phyloP scores from a whole-genome alignment of 306 rosid genomes.

The Fragaria ananassa region DNA sequence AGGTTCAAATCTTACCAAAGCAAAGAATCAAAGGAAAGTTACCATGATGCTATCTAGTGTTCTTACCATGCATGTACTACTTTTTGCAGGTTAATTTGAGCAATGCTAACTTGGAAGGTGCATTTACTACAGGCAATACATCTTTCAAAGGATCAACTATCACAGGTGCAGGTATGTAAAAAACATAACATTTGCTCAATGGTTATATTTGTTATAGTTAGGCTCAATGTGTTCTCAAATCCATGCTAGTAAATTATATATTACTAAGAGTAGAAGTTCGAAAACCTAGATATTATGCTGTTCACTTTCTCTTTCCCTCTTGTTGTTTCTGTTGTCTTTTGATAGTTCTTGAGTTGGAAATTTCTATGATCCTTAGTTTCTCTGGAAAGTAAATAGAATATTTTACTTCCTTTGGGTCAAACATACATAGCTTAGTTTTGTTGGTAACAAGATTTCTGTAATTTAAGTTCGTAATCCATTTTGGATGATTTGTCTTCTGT shows the following conservation, averaged over 20 bases:
- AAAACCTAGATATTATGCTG: not conserved
- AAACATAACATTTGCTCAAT: constrained; percentile 1
- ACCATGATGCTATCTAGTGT: not conserved
- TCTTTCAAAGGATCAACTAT: constrained; percentile 78
- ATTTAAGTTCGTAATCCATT: constrained; percentile 3
- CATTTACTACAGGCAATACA: constrained; percentile 85
- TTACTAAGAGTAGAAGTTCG: not conserved
- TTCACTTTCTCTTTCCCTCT: not conserved
- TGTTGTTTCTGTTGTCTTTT: not conserved
- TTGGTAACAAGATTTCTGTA: not conserved
- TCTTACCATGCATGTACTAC: constrained; percentile 23
- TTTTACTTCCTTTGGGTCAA: not conserved
- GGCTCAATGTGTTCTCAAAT: not conserved
- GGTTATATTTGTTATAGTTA: not conserved
- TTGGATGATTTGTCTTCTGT: constrained; percentile 22
- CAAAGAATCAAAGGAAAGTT: not conserved
- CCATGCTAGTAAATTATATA: not conserved
- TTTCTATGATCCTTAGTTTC: not conserved
- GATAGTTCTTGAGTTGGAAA: not conserved
- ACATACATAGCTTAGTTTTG: not conserved
- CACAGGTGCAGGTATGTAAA: constrained; percentile 73
- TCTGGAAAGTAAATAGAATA: not conserved
- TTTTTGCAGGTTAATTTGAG: constrained; percentile 76
- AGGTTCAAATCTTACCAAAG: not conserved
- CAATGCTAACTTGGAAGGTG: constrained; percentile 95